Evolutionary conservation across 2,329 filamentous ascomycete species (phyloP).

Genomic region (Cytospora piceicola): DNA sequence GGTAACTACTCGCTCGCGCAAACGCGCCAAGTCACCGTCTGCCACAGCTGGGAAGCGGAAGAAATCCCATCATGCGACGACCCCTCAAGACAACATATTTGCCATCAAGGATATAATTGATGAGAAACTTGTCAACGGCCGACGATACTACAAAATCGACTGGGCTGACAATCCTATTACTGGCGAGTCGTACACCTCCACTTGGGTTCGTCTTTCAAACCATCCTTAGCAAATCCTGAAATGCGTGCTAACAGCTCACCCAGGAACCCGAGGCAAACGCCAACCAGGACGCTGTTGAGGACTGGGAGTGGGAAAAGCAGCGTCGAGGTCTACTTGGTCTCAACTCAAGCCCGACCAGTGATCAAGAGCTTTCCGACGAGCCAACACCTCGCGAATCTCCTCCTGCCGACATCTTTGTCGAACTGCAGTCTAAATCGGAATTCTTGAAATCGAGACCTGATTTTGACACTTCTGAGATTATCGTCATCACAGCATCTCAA

Average conservation of each 20-base stretch:
- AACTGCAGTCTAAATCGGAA: slow-evolving; percentile 27
- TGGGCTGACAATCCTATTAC: slow-evolving; percentile 59
- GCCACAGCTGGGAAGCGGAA: slow-evolving; percentile 12
- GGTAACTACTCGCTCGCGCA: slow-evolving; percentile 6
- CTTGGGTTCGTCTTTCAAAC: slow-evolving; percentile 53
- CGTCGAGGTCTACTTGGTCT: slow-evolving; percentile 20
- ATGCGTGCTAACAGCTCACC: slow-evolving; percentile 6
- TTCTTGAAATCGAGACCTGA: slow-evolving; percentile 29
- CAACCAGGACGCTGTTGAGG: slow-evolving; percentile 35
- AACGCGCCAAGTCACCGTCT: slow-evolving; percentile 7
- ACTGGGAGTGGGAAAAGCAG: slow-evolving; percentile 37
- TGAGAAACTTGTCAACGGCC: slow-evolving; percentile 40
- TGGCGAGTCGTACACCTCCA: slow-evolving; percentile 51
- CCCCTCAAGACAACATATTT: slow-evolving; percentile 29
- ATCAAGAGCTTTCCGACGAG: slow-evolving; percentile 10
- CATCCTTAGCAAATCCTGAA: not conserved
- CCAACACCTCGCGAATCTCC: slow-evolving; percentile 10
- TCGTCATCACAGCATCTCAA: slow-evolving; percentile 26
- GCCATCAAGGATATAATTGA: slow-evolving; percentile 43
- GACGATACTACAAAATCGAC: slow-evolving; percentile 55
- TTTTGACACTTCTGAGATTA: slow-evolving; percentile 34
- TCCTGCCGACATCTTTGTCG: slow-evolving; percentile 19
- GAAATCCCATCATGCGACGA: slow-evolving; percentile 13
- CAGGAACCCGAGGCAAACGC: slow-evolving; percentile 38
- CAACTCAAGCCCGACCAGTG: not conserved